Evolutionary conservation across 371 early-diverging fungal genomes (phyloP), one percentile per base, ranked within the genome.

Genomic region (Saksenaea oblongispora): DNA sequence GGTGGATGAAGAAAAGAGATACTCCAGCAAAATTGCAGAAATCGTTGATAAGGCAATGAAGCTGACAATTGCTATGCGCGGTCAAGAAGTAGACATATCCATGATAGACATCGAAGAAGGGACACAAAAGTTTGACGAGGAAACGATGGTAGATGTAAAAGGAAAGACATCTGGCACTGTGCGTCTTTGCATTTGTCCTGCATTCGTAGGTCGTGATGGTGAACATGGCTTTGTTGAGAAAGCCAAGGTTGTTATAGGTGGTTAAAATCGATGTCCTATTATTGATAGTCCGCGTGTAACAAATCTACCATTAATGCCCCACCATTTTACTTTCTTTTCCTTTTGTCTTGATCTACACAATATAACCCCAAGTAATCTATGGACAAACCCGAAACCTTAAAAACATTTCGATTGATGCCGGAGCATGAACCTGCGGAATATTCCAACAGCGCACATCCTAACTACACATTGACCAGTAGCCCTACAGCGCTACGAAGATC

Each of bases 11-110:
- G 66, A 66, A 18, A 69, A 65, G 31, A 67, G 74, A 8, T 78
- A 77, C 55, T 67, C 54, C 36, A 60, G 61, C 61, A 85, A 85
- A 65, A 67, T 85, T 34, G 64, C 72, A 35, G 85, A 85, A 58
- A 79, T 87, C 54, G 81, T 83, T 37, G 83, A 78, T 62, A 84
- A 82, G 63, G 79, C 83, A 1, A 71, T 83, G 42, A 81, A 78
- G 37, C 63, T 87, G 28, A 65, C 80, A 15, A 66, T 85, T 47
- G 87, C 87, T 36, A 85, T 84, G 62, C 82, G 80, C 39, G 87
- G 83, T 24, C 81, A 83, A 42, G 85, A 84, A 54, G 81, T 82
- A 13, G 83, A 80, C 17, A 85, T 87, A n/a, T 58, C 58, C 2
- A 83, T 80, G 1, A 57, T 78, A n/a, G 63, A 71, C 37, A 71